Conservation (phyloP, 2,329 filamentous ascomycete species). For the Ramularia collo-cygni region DNA sequence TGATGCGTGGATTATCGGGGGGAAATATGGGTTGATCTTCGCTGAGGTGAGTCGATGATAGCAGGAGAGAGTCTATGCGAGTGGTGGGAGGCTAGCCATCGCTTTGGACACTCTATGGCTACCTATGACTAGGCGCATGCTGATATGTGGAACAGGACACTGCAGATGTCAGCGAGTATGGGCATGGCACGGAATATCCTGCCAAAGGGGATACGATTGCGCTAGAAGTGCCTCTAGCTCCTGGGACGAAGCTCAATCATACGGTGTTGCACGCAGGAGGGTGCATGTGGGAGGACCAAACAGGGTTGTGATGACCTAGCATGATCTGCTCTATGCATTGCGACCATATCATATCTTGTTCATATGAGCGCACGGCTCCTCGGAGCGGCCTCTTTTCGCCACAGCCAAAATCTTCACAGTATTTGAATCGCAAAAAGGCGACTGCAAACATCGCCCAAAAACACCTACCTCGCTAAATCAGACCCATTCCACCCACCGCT, state of each 20-base stretch:
- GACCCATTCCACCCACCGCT: background rate
- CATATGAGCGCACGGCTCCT: too few species aligned
- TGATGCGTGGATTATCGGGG: slow-evolving; percentile 8
- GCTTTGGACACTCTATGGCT: too few species aligned
- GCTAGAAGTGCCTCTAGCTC: slow-evolving; percentile 5
- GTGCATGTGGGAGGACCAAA: slow-evolving; percentile 7
- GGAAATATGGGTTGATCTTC: slow-evolving; percentile 12
- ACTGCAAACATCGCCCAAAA: too few species aligned
- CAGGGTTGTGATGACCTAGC: slow-evolving; percentile 4
- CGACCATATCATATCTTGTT: too few species aligned
- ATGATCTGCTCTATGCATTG: too few species aligned
- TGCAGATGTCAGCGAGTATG: slow-evolving; percentile 6
- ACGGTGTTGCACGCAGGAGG: slow-evolving; percentile 9
- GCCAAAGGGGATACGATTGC: slow-evolving; percentile 7
- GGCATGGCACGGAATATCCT: slow-evolving; percentile 10
- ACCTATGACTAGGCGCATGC: background rate
- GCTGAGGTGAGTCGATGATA: slow-evolving; percentile 3
- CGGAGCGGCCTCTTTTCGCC: too few species aligned
- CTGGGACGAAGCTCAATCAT: slow-evolving; percentile 8
- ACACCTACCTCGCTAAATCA: background rate
- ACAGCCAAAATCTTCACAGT: too few species aligned
- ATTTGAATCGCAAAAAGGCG: too few species aligned
- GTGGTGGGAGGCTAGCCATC: too few species aligned
- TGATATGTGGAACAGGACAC: slow-evolving; percentile 2
- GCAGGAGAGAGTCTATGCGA: too few species aligned